Evolutionary conservation across 176 grass and related monocot genomes (phyloP), one percentile per base, ranked within the genome.

Genomic region (Juncus inflexus): DNA sequence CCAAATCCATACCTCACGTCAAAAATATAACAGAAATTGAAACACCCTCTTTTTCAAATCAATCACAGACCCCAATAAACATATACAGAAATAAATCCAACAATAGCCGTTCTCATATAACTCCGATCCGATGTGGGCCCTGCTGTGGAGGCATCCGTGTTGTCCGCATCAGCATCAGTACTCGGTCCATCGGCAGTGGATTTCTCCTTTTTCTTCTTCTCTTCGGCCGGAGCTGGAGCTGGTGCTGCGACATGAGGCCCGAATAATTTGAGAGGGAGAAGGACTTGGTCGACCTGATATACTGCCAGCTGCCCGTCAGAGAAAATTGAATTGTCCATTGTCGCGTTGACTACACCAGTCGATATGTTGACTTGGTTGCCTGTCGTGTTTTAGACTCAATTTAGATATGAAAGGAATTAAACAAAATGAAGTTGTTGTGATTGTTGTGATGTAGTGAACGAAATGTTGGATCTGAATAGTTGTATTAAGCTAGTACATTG

Each of bases 211-310:
- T 68, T 64, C 83, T 92, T 92, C 70, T 80, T 83, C 66, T 70
- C 58, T 6, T 50, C 7, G 4, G 63, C 60, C 2, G 83, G 74
- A 35, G 87, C 55, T 47, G 94, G 85, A 6, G 92, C 78, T 0
- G 91, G 77, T 0, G 85, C 83, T 0, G 88, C 78, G 0, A 83
- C 58, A 0, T 76, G n/a, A n/a, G 74, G 1, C 5, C 89, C 83
- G 59, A 81, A 91, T 11, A 99, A 72, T 19, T 61, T 77, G 42
- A 45, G 3, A 2, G 89, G 94, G 9, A 92, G 85, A 35, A 99
- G 72, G 50, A 99, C 94, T 77, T 99, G 70, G 63, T 82, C 64
- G 0, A 99, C 75, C 77, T 86, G 83, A 72, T 99, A 99, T 5
- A 99, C 94, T 1, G 61, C 83, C 6, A 92, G 72, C 35, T 86